Conservation (phyloP, 345 rosid genomes). For the Eucalyptus globulus region DNA sequence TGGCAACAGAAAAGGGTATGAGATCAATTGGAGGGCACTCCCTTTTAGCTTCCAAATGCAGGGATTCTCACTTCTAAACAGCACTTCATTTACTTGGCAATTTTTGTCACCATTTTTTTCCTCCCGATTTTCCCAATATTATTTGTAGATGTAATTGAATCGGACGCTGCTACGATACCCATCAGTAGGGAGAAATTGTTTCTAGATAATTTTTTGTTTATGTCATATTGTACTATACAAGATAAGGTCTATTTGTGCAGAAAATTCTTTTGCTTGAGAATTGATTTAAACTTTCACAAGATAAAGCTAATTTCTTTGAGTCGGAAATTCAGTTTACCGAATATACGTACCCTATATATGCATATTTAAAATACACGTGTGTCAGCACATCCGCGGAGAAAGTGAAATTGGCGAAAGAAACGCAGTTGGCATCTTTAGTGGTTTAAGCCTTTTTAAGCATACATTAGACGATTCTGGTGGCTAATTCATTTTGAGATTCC, state of each 20-base stretch:
- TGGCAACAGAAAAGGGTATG: not conserved
- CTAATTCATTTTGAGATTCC: not conserved
- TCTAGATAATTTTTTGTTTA: not conserved
- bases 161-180: not conserved
- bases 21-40: not conserved
- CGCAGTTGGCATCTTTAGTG: not conserved
- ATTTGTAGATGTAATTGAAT: not conserved
- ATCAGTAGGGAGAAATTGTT: not conserved
- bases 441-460: not conserved
- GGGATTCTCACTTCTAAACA: not conserved
- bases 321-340: not conserved
- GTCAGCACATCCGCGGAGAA: not conserved
- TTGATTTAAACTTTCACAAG: not conserved
- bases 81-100: not conserved
- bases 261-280: not conserved
- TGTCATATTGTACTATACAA: not conserved
- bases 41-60: not conserved
- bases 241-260: not conserved
- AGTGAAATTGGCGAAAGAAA: not conserved
- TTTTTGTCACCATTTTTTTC: not conserved
- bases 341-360: not conserved
- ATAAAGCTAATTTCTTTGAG: not conserved
- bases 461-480: not conserved
- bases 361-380: not conserved
- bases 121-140: not conserved